Evolutionary conservation across 192 early-diverging fungal genomes (phyloP).

Genomic region (Cetraspora pellucida): DNA sequence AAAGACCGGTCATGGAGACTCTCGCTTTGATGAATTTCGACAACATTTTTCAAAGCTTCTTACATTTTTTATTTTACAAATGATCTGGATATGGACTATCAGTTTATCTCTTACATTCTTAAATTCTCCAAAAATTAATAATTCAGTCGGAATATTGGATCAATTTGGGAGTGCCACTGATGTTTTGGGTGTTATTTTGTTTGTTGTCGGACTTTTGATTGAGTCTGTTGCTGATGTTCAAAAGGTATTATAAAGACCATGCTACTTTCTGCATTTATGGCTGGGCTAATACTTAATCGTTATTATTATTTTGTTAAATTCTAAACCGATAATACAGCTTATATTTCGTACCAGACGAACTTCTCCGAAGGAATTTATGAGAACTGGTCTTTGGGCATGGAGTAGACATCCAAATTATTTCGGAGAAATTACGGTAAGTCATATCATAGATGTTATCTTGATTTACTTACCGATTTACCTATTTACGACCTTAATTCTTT

Average conservation of each 20-base stretch:
- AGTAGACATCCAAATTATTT: conserved; percentile 38
- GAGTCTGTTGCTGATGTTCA: conserved; percentile 22
- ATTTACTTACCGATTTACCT: background rate
- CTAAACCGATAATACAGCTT: background rate
- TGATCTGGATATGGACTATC: conserved; percentile 34
- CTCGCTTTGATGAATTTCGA: conserved; percentile 30
- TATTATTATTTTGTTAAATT: no score
- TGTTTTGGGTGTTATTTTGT: conserved; percentile 27
- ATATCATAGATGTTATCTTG: background rate
- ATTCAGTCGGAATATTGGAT: background rate
- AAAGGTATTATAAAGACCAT: background rate
- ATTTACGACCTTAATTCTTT: background rate
- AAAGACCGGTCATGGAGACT: conserved; percentile 27
- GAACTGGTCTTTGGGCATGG: conserved; percentile 29
- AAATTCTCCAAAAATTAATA: conserved; percentile 30
- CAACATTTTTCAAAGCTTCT: conserved; percentile 12
- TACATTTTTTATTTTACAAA: conserved; percentile 30
- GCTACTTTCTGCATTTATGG: background rate
- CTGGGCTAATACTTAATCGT: background rate
- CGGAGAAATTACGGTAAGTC: conserved; percentile 32
- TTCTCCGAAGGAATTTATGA: conserved; percentile 23
- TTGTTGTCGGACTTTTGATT: conserved; percentile 16
- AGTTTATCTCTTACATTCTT: conserved; percentile 29
- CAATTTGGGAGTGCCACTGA: conserved; percentile 23
- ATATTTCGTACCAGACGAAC: conserved; percentile 7